Evolutionary conservation across 805 yeast species (phyloP).

Genomic region (Spathaspora hagerdaliae): DNA sequence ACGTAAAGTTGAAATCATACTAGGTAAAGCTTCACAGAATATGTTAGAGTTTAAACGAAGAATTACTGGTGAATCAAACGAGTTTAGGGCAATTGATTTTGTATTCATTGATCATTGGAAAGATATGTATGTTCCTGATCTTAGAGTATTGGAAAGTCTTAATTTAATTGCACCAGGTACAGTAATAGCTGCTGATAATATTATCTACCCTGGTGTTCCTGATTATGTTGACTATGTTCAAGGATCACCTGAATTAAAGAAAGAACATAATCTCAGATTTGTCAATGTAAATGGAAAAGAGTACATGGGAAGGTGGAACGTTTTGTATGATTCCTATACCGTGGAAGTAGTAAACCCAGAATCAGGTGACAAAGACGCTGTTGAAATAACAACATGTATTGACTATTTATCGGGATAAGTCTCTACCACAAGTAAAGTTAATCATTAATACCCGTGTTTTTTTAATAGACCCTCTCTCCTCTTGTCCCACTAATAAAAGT

Average conservation of each 20-base stretch:
- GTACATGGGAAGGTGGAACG: slow-evolving; percentile 38
- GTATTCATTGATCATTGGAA: slow-evolving; percentile 41
- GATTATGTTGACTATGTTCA: slow-evolving; percentile 37
- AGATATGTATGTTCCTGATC: slow-evolving; percentile 36
- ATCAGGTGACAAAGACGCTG: slow-evolving; percentile 18
- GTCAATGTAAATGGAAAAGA: slow-evolving; percentile 23
- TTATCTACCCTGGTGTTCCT: slow-evolving; percentile 31
- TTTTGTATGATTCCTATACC: slow-evolving; percentile 32
- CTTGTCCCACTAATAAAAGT: too few species aligned
- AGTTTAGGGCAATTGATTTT: slow-evolving; percentile 25
- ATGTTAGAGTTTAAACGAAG: slow-evolving; percentile 21
- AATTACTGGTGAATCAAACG: slow-evolving; percentile 2
- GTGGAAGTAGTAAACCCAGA: slow-evolving; percentile 11
- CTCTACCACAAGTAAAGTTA: too few species aligned
- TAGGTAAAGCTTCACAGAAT: slow-evolving; percentile 27
- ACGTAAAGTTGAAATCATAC: slow-evolving; percentile 24
- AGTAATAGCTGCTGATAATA: slow-evolving; percentile 36
- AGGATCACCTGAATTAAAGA: slow-evolving; percentile 33
- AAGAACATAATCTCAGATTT: slow-evolving; percentile 20
- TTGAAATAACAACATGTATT: slow-evolving; percentile 29
- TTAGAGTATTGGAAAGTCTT: slow-evolving; percentile 37
- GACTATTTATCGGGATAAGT: slow-evolving; percentile 24
- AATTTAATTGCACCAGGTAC: slow-evolving; percentile 39
- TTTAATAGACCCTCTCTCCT: too few species aligned
- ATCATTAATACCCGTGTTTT: too few species aligned